Evolutionary conservation across 495 filamentous ascomycete genomes (phyloP).

Genomic region (Bacidia gigantensis): DNA sequence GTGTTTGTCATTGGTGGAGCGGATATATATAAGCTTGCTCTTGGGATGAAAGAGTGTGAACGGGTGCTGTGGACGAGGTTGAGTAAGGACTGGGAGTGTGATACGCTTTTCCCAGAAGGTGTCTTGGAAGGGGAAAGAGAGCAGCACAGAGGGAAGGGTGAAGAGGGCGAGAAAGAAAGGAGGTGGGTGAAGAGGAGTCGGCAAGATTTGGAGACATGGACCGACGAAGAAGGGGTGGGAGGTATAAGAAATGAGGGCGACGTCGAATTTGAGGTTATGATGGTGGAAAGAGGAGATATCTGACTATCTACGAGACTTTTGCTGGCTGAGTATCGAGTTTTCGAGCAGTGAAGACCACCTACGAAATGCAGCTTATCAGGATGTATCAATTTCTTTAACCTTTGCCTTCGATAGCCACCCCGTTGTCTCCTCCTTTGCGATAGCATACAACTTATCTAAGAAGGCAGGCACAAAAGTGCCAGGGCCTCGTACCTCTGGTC

Average conservation of each 20-base stretch:
- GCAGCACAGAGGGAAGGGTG: slow-evolving; percentile 8
- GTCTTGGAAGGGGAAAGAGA: slow-evolving; percentile 1
- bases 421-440: slow-evolving; percentile 33
- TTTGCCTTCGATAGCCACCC: slow-evolving; percentile 46
- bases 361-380: too few species aligned
- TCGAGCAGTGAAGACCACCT: too few species aligned
- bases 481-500: slow-evolving; percentile 57
- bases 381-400: slow-evolving; percentile 26
- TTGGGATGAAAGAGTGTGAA: slow-evolving; percentile 35
- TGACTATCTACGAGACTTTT: too few species aligned
- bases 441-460: slow-evolving; percentile 54
- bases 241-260: slow-evolving; percentile 15
- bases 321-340: too few species aligned
- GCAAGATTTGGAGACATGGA: slow-evolving; percentile 16
- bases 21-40: slow-evolving; percentile 63
- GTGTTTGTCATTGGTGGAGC: slow-evolving; percentile 84
- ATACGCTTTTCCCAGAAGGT: slow-evolving; percentile 66
- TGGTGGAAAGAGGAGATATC: slow-evolving; percentile 14
- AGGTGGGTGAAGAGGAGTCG: slow-evolving; percentile 17
- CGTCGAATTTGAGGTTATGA: slow-evolving; percentile 16
- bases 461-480: slow-evolving; percentile 83
- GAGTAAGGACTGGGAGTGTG: slow-evolving; percentile 60
- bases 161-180: slow-evolving; percentile 6
- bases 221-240: slow-evolving; percentile 18
- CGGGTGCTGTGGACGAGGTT: slow-evolving; percentile 53